These are phyloP conservation scores for Coemansia biformis DNA, from an alignment of 192 early-diverging fungal species.

Conservation along the genomic window DNA sequence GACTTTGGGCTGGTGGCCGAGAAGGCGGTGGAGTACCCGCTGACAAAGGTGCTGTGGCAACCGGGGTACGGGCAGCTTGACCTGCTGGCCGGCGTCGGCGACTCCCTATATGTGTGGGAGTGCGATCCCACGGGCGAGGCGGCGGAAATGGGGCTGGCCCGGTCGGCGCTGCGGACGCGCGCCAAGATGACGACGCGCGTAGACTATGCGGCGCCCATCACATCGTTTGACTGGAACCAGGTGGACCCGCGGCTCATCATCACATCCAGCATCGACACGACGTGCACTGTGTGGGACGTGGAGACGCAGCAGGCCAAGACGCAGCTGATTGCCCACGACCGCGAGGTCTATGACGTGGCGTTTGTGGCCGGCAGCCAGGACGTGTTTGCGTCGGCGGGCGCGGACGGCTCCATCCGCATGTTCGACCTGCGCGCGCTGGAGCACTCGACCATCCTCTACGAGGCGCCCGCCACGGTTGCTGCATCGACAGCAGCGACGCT, in stretches of 20 bases:
- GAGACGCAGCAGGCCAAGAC: slow-evolving; percentile 96
- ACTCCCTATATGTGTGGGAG: slow-evolving; percentile 88
- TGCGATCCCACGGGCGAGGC: slow-evolving; percentile 54
- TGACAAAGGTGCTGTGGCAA: slow-evolving; percentile 88
- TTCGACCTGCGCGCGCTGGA: slow-evolving; percentile 95
- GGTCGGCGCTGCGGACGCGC: slow-evolving; percentile 25
- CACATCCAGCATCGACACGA: slow-evolving; percentile 95
- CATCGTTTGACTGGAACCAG: slow-evolving; percentile 97
- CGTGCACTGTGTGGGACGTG: slow-evolving; percentile 99
- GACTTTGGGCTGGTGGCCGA: slow-evolving; percentile 76
- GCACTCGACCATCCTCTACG: slow-evolving; percentile 97
- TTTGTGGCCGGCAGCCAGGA: slow-evolving; percentile 79
- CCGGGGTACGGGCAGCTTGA: slow-evolving; percentile 51
- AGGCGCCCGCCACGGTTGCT: slow-evolving; percentile 58
- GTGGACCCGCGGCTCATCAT: slow-evolving; percentile 78
- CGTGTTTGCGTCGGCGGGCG: slow-evolving; percentile 96
- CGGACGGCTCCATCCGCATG: slow-evolving; percentile 93
- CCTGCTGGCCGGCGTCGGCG: slow-evolving; percentile 82
- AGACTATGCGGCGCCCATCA: slow-evolving; percentile 84
- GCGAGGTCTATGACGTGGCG: slow-evolving; percentile 97
- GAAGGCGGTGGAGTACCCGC: slow-evolving; percentile 76
- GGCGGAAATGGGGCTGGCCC: slow-evolving; percentile 28
- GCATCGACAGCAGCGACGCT: slow-evolving; percentile 15
- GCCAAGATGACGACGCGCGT: slow-evolving; percentile 53
- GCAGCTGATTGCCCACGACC: slow-evolving; percentile 98